phyloP scores from a whole-genome alignment of 495 filamentous ascomycete species.

The Oidiodendron maius region DNA sequence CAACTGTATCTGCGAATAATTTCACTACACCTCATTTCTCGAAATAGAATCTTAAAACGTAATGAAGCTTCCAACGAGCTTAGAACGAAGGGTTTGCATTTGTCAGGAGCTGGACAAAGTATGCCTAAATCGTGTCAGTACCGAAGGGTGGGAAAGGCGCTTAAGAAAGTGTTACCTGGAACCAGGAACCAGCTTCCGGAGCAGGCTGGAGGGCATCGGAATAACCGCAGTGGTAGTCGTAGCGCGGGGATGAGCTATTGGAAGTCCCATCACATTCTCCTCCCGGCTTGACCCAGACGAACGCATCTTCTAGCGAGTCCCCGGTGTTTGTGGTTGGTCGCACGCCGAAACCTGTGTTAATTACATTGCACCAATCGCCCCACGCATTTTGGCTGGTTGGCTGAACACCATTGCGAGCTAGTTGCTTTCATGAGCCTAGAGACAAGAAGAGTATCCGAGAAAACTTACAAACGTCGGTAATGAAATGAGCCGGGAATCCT shows the following conservation, averaged over 20 bases:
- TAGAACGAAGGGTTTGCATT: slow-evolving; percentile 58
- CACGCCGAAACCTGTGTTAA: slow-evolving; percentile 66
- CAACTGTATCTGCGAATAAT: too few species aligned
- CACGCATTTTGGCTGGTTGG: slow-evolving; percentile 58
- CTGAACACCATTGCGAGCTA: too few species aligned
- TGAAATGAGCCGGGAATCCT: slow-evolving; percentile 68
- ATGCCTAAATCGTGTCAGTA: slow-evolving; percentile 39
- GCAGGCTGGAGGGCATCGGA: too few species aligned
- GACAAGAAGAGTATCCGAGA: slow-evolving; percentile 43
- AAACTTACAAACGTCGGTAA: slow-evolving; percentile 26
- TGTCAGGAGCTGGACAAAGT: slow-evolving; percentile 61
- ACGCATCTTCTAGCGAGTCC: slow-evolving; percentile 58
- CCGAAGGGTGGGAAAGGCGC: background rate
- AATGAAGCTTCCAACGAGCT: too few species aligned
- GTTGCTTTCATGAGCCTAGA: too few species aligned
- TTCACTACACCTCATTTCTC: too few species aligned
- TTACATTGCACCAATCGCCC: slow-evolving; percentile 85
- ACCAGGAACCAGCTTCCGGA: too few species aligned
- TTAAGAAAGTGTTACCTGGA: slow-evolving; percentile 10
- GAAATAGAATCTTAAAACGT: too few species aligned
- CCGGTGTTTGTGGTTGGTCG: slow-evolving; percentile 59
- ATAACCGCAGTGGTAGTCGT: slow-evolving; percentile 72
- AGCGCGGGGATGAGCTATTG: slow-evolving; percentile 52
- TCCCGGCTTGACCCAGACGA: slow-evolving; percentile 81
- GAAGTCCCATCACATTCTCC: slow-evolving; percentile 75